Evolutionary conservation across 139 green algal genomes (phyloP), one percentile per base, ranked within the genome.

Genomic region (Volvox reticuliferus): DNA sequence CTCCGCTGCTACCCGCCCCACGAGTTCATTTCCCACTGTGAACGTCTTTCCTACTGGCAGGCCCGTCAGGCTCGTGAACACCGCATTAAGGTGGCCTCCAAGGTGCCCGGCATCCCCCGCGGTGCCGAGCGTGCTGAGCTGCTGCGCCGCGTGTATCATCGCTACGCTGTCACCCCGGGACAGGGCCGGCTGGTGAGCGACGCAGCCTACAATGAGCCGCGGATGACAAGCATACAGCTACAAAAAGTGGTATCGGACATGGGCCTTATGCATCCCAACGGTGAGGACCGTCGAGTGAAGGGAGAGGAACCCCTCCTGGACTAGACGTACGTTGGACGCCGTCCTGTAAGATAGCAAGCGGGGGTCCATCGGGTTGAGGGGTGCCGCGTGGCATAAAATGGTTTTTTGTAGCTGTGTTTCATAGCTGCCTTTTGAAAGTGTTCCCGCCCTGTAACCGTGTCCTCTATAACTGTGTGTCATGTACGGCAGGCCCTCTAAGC

Each of bases 21-120:
- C 85, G 69, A 89, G 69, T 89, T 89, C 85, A 55, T 89, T 20
- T 36, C 85, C 19, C 69, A 89, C 85, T 82, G 69, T 71, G 69
- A 55, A 21, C 69, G 69, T 0, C 69, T 89, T 19, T 75, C 85
- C 0, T 55, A 26, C 37, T 82, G 69, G 69, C 85, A 89, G 37
- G 69, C 85, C 44, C 32, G 55, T 22, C 26, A 78, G n/a, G 85
- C 85, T 9, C 85, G 85, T 2, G 69, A 71, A 26, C 69, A 61
- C 13, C 69, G 85, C 85, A 89, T 82, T n/a, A 67, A 37, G 28
- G 30, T 30, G 13, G 83, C 67, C 30, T 82, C 69, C 30, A 75
- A 55, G 18, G n/a, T 68, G 18, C 69, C 85, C 17, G 85, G 85
- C 2, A 50, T 89, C 12, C 85, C 85, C 12, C 69, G n/a, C 18